phyloP scores from a whole-genome alignment of 371 early-diverging fungal genomes.

The Chytridiales sp. region DNA sequence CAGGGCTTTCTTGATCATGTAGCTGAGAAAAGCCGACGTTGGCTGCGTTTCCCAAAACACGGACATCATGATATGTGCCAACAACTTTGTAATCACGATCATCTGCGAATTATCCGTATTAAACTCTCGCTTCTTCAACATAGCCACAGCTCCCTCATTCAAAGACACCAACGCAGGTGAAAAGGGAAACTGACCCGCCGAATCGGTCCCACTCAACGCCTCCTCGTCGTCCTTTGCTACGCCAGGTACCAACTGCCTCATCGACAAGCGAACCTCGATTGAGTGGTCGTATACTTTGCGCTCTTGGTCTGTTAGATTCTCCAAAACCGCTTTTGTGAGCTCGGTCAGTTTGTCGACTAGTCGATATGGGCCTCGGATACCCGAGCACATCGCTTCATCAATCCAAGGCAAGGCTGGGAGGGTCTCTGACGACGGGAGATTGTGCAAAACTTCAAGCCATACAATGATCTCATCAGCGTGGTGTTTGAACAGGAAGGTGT shows the following conservation, averaged over 20 bases:
- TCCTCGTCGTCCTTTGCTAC: conserved; percentile 2
- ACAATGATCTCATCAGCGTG: conserved; percentile 58
- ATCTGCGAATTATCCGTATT: neutral
- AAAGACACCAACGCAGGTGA: conserved; percentile 19
- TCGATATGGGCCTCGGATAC: neutral
- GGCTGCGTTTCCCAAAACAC: conserved; percentile 11
- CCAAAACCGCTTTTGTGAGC: neutral
- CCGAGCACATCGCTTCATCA: conserved; percentile 54
- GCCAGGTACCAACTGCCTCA: conserved; percentile 52
- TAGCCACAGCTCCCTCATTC: conserved; percentile 12
- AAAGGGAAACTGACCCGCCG: conserved; percentile 20
- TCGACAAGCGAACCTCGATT: too few relatives aligned
- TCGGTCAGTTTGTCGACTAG: neutral
- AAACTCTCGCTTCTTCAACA: conserved; percentile 9
- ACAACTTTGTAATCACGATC: conserved; percentile 4
- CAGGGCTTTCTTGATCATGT: neutral
- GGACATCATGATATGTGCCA: conserved; percentile 10
- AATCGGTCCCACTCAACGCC: too few relatives aligned
- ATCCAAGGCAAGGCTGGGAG: conserved; percentile 56
- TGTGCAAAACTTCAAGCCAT: conserved; percentile 64
- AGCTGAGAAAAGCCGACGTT: conserved; percentile 1
- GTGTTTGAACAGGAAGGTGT: too few relatives aligned
- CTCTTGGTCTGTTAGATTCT: too few relatives aligned
- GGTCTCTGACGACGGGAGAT: conserved; percentile 26
- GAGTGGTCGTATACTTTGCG: too few relatives aligned